A percentile compares a stretch with the other conserved stretches of the same genome.
Conservation (phyloP, 352 stramenopile species). For the Blastocystis sp. region DNA sequence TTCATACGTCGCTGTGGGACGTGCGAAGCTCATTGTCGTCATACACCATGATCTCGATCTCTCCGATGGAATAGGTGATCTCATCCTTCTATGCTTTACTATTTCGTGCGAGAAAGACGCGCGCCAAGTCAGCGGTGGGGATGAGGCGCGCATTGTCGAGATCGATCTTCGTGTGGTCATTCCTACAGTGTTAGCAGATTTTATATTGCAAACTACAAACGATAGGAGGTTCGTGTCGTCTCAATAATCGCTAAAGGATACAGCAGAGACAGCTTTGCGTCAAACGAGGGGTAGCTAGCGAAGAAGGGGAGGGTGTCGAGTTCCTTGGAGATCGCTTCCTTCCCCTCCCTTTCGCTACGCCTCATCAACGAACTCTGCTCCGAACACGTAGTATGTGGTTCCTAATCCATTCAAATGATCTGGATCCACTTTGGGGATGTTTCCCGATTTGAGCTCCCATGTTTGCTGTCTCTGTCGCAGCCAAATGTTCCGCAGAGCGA, state of each 20-base stretch:
- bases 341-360: conserved; percentile 40
- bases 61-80: conserved; percentile 26
- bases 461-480: conserved; percentile 53
- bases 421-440: conserved; percentile 51
- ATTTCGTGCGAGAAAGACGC: not conserved
- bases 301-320: conserved; percentile 33
- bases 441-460: conserved; percentile 60
- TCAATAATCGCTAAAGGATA: conserved; percentile 51
- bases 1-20: conserved; percentile 26
- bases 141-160: conserved; percentile 58
- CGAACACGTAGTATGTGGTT: conserved; percentile 56
- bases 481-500: conserved; percentile 51
- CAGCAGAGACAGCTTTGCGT: conserved; percentile 28
- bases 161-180: conserved; percentile 65
- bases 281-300: not conserved
- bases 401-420: conserved; percentile 2
- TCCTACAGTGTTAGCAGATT: conserved; percentile 5
- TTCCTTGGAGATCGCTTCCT: conserved; percentile 37
- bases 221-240: conserved; percentile 58
- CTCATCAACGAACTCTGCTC: not conserved
- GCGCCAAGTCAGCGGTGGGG: conserved; percentile 1
- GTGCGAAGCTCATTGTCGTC: conserved; percentile 8
- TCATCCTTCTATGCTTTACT: conserved; percentile 18
- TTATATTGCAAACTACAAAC: not conserved
- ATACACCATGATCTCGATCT: conserved; percentile 67